phyloP scores from a whole-genome alignment of 2,329 filamentous ascomycete species.

The Claviceps sorghi region DNA sequence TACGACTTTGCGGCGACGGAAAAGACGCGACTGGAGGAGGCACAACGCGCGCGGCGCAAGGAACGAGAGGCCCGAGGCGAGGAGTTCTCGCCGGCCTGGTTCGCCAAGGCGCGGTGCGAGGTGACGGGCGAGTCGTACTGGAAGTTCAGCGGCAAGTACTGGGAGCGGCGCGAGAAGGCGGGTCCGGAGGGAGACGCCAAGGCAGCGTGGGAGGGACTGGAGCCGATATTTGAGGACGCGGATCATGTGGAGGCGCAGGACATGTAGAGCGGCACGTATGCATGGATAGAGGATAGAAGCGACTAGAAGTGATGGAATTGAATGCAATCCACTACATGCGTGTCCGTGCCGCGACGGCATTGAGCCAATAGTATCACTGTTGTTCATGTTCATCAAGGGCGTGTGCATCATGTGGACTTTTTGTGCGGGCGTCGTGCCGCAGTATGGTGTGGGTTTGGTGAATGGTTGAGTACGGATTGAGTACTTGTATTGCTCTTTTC shows the following conservation, averaged over 20 bases:
- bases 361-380: too few relatives aligned
- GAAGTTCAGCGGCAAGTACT: slow-evolving; percentile 81
- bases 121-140: slow-evolving; percentile 82
- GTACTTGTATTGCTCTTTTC: too few relatives aligned
- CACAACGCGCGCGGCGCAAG: slow-evolving; percentile 63
- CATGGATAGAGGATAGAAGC: too few relatives aligned
- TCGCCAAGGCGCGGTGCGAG: slow-evolving; percentile 55
- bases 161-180: slow-evolving; percentile 56
- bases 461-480: too few relatives aligned
- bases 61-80: slow-evolving; percentile 63
- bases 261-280: too few relatives aligned
- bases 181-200: slow-evolving; percentile 40
- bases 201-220: slow-evolving; percentile 54
- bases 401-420: too few relatives aligned
- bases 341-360: too few relatives aligned
- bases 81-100: slow-evolving; percentile 77
- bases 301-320: too few relatives aligned
- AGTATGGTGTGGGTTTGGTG: too few relatives aligned
- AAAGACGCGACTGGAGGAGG: slow-evolving; percentile 90
- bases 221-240: slow-evolving; percentile 52
- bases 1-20: slow-evolving; percentile 87
- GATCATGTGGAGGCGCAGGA: slow-evolving; percentile 9
- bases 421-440: too few relatives aligned
- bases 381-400: too few relatives aligned
- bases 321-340: too few relatives aligned